These are phyloP conservation scores for Coemansia sp. DNA, from an alignment of 371 early-diverging fungal species.

Conservation along the genomic window DNA sequence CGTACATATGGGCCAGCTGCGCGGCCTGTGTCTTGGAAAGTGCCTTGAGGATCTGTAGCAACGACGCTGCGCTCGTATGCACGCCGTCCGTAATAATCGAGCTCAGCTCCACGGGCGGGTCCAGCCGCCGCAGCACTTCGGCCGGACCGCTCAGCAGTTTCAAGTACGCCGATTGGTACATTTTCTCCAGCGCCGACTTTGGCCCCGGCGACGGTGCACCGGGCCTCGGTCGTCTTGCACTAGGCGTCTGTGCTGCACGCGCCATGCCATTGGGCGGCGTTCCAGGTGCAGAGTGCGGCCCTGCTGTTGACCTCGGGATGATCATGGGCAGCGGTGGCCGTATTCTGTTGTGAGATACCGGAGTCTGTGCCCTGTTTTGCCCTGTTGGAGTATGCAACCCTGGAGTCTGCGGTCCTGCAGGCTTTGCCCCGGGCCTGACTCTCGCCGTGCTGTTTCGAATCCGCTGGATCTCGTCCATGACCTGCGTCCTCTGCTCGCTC, in stretches of 20 bases:
- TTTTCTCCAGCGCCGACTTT: slow-evolving; percentile 34
- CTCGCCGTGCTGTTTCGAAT: slow-evolving; percentile 16
- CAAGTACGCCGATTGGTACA: slow-evolving; percentile 49
- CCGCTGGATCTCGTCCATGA: slow-evolving; percentile 49
- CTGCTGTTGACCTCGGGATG: slow-evolving; percentile 15
- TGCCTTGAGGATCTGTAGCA: slow-evolving; percentile 38
- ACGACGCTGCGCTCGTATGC: slow-evolving; percentile 1
- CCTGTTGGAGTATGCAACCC: neutral
- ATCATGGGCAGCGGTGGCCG: slow-evolving; percentile 22
- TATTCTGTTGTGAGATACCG: slow-evolving; percentile 12
- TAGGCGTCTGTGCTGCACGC: neutral
- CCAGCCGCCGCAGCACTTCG: slow-evolving; percentile 30
- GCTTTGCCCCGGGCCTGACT: neutral
- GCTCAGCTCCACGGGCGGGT: slow-evolving; percentile 37
- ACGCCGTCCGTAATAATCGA: slow-evolving; percentile 4
- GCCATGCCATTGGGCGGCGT: slow-evolving; percentile 5
- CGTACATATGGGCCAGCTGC: slow-evolving; percentile 45
- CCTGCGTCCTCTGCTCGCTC: slow-evolving; percentile 33
- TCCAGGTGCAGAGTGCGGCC: slow-evolving; percentile 6
- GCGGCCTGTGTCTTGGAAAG: slow-evolving; percentile 42
- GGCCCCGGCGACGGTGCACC: slow-evolving; percentile 4
- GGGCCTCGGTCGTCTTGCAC: neutral
- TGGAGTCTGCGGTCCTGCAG: slow-evolving; percentile 1
- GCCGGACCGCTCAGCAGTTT: slow-evolving; percentile 36
- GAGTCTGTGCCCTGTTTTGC: neutral